Conservation (phyloP, 345 rosid genomes). For the Noccaea bulbosa region DNA sequence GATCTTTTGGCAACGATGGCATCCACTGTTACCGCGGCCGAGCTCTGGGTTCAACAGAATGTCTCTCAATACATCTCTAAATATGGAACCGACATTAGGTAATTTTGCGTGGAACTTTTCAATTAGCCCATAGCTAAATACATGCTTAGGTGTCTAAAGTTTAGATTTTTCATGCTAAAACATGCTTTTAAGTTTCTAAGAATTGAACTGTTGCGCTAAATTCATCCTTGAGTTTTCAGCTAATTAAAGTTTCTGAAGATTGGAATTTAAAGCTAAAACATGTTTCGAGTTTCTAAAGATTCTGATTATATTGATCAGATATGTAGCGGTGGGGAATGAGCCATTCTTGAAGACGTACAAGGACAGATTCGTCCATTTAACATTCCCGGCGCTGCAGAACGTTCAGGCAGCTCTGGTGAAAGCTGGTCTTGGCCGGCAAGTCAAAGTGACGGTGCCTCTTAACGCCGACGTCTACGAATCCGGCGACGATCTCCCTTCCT, state of each 20-base stretch:
- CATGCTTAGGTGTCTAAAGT: not conserved
- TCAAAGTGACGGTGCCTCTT: slow-evolving; percentile 80
- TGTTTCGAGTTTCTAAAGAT: slow-evolving; percentile 9
- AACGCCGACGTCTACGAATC: slow-evolving; percentile 84
- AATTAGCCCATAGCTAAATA: not conserved
- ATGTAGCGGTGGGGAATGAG: slow-evolving; percentile 90
- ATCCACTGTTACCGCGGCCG: slow-evolving; percentile 55
- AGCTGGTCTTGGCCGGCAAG: slow-evolving; percentile 75
- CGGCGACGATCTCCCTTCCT: slow-evolving; percentile 67
- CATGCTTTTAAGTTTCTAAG: not conserved
- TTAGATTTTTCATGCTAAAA: not conserved
- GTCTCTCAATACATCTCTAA: slow-evolving; percentile 66
- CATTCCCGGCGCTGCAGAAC: slow-evolving; percentile 85
- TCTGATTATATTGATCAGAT: slow-evolving; percentile 45
- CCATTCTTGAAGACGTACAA: slow-evolving; percentile 79
- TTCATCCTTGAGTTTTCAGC: not conserved
- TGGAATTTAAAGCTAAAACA: not conserved
- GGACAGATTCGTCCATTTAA: slow-evolving; percentile 55
- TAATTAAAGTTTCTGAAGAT: not conserved
- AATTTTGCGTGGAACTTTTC: not conserved
- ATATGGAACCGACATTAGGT: slow-evolving; percentile 74
- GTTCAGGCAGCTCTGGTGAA: slow-evolving; percentile 86
- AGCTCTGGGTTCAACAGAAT: slow-evolving; percentile 74
- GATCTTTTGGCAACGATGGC: slow-evolving; percentile 71
- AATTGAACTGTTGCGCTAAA: not conserved